phyloP scores from a whole-genome alignment of 768 basidiomycete genomes.

The Psilocybe azurescens region DNA sequence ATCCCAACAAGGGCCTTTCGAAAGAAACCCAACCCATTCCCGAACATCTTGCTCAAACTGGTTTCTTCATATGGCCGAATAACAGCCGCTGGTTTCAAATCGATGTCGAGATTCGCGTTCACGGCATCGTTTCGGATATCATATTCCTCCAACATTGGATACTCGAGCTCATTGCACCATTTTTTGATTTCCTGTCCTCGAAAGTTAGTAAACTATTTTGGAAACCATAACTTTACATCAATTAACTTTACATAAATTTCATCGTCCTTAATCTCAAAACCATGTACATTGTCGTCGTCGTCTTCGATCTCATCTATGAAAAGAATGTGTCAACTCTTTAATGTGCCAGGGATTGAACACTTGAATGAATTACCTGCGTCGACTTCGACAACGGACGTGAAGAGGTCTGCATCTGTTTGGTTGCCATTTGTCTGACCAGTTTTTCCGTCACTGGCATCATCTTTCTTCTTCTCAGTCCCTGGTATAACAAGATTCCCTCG shows the following conservation, averaged over 20 bases:
- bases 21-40: constrained; percentile 79
- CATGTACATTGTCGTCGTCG: constrained; percentile 96
- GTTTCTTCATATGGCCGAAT: constrained; percentile 99
- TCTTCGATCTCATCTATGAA: constrained; percentile 91
- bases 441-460: constrained; percentile 38
- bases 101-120: constrained; percentile 97
- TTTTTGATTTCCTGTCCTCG: constrained; percentile 85
- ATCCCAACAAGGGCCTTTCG: constrained; percentile 99
- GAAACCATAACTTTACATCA: constrained; percentile 59
- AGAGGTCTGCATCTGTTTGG: constrained; percentile 74
- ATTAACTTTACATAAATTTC: no score
- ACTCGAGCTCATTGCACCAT: constrained; percentile 95
- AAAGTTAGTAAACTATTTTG: not conserved
- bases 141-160: constrained; percentile 98
- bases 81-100: constrained; percentile 96
- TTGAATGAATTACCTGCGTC: constrained; percentile 69
- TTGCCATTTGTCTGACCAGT: constrained; percentile 30
- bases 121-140: constrained; percentile 97
- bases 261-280: constrained; percentile 93
- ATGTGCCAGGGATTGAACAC: not conserved
- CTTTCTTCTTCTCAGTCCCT: constrained; percentile 82
- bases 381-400: constrained; percentile 96
- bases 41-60: constrained; percentile 99
- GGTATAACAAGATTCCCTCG: constrained; percentile 87
- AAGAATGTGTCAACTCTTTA: not conserved